phyloP scores from a whole-genome alignment of 768 basidiomycete species.

The Leccinum olivaceopallidum region DNA sequence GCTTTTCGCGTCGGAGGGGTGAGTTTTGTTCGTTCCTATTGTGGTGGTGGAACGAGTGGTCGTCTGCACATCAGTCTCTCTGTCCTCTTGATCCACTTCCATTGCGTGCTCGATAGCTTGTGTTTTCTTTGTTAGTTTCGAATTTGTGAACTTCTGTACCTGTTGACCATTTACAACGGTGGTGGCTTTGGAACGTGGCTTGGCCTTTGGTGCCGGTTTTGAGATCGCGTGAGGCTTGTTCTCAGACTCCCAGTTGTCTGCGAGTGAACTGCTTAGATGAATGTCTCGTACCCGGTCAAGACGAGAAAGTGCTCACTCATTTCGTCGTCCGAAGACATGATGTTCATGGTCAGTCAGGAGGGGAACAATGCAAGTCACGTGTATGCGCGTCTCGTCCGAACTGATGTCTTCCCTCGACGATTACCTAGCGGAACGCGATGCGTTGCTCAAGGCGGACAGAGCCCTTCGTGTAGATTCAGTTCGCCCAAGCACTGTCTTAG shows the following conservation, averaged over 20 bases:
- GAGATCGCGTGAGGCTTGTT: background rate
- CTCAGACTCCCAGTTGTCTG: constrained; percentile 24
- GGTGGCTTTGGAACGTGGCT: constrained; percentile 12
- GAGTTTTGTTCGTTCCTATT: constrained; percentile 14
- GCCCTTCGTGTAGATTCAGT: constrained; percentile 50
- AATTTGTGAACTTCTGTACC: constrained; percentile 6
- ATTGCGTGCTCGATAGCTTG: constrained; percentile 9
- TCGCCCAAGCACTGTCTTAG: constrained; percentile 35
- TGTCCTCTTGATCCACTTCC: constrained; percentile 16
- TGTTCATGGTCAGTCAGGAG: constrained; percentile 3
- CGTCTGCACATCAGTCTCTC: constrained; percentile 2
- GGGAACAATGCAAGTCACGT: constrained; percentile 11
- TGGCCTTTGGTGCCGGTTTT: constrained; percentile 18
- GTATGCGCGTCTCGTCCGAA: background rate
- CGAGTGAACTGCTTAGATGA: constrained; percentile 27
- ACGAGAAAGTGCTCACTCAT: constrained; percentile 27
- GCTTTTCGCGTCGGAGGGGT: constrained; percentile 14
- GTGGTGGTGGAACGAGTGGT: constrained; percentile 3
- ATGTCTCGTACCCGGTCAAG: constrained; percentile 9
- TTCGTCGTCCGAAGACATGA: constrained; percentile 36
- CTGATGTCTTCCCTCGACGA: constrained; percentile 16
- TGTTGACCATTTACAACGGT: constrained; percentile 6
- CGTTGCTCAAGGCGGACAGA: constrained; percentile 42
- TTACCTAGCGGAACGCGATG: constrained; percentile 28
- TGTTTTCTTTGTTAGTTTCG: constrained; percentile 13